Evolutionary conservation across 1,139 yeast species (phyloP).

Genomic region (Candida neerlandica): DNA sequence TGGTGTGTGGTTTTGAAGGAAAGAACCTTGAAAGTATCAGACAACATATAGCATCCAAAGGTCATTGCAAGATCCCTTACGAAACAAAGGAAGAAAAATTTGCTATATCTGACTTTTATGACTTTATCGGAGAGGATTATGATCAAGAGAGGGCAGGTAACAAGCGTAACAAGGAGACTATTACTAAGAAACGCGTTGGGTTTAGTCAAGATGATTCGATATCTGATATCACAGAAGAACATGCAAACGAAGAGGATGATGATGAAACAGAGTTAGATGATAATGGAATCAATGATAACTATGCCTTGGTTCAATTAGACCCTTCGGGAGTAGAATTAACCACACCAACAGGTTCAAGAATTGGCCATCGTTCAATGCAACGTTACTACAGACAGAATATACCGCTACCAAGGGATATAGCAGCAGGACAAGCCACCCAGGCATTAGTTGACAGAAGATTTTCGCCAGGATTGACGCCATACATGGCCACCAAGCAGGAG

Average conservation of each 20-base stretch:
- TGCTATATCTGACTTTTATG: slow-evolving; percentile 44
- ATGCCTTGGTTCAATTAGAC: slow-evolving; percentile 40
- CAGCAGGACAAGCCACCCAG: slow-evolving; percentile 37
- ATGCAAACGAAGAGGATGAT: slow-evolving; percentile 24
- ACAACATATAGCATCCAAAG: slow-evolving; percentile 54
- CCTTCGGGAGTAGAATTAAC: slow-evolving; percentile 42
- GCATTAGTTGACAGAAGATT: slow-evolving; percentile 43
- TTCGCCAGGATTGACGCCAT: slow-evolving; percentile 40
- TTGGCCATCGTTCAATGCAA: slow-evolving; percentile 53
- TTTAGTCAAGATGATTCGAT: slow-evolving; percentile 17
- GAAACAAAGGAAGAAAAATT: slow-evolving; percentile 49
- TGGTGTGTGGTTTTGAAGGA: slow-evolving; percentile 57
- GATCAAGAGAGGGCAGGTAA: slow-evolving; percentile 14
- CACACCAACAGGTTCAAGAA: slow-evolving; percentile 50
- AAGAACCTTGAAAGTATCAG: slow-evolving; percentile 51
- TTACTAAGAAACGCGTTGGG: slow-evolving; percentile 24
- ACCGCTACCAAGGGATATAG: slow-evolving; percentile 25
- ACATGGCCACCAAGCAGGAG: slow-evolving; percentile 38
- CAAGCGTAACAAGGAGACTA: slow-evolving; percentile 20
- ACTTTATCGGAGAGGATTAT: slow-evolving; percentile 29
- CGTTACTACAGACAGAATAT: slow-evolving; percentile 46
- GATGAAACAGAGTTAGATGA: slow-evolving; percentile 28
- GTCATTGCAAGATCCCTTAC: slow-evolving; percentile 58
- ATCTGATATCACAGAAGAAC: slow-evolving; percentile 15
- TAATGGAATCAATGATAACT: slow-evolving; percentile 26